Conservation (phyloP, 441 rosid species). For the Isatis lusitanica region DNA sequence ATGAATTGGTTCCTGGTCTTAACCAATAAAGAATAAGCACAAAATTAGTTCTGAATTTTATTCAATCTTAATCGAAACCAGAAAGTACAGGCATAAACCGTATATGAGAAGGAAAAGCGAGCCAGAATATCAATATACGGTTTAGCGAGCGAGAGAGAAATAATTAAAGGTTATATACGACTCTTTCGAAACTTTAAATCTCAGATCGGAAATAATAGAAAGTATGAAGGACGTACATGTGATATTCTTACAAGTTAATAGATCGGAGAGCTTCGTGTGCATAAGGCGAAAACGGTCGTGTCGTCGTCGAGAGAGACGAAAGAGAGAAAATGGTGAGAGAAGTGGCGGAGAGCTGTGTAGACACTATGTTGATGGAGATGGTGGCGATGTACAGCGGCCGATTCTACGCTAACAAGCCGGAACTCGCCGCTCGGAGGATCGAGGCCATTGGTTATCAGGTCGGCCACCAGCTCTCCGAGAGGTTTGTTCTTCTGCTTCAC, state of each 20-base stretch:
- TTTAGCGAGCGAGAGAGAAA: neutral
- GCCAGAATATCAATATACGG: constrained; percentile 1
- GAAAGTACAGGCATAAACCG: neutral
- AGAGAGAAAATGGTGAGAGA: constrained; percentile 66
- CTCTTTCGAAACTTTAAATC: neutral
- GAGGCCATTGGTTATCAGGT: constrained; percentile 98
- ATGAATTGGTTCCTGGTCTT: neutral
- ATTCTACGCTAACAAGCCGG: constrained; percentile 84
- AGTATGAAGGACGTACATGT: constrained; percentile 7
- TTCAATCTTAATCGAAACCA: neutral
- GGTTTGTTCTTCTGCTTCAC: constrained; percentile 36
- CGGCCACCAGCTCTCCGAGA: constrained; percentile 98
- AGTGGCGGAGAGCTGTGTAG: constrained; percentile 92
- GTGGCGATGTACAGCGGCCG: constrained; percentile 78
- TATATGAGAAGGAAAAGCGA: neutral
- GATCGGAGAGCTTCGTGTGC: constrained; percentile 29
- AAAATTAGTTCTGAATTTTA: neutral
- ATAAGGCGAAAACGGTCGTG: neutral
- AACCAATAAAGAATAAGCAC: no score
- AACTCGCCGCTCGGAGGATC: constrained; percentile 93
- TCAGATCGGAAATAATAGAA: neutral
- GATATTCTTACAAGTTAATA: constrained; percentile 9
- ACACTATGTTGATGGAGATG: constrained; percentile 78
- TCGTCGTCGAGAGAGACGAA: constrained; percentile 5
- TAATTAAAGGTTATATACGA: neutral